Evolutionary conservation across 805 yeast genomes (phyloP), one percentile per base, ranked within the genome.

Genomic region (Ogataea parapolymorpha): DNA sequence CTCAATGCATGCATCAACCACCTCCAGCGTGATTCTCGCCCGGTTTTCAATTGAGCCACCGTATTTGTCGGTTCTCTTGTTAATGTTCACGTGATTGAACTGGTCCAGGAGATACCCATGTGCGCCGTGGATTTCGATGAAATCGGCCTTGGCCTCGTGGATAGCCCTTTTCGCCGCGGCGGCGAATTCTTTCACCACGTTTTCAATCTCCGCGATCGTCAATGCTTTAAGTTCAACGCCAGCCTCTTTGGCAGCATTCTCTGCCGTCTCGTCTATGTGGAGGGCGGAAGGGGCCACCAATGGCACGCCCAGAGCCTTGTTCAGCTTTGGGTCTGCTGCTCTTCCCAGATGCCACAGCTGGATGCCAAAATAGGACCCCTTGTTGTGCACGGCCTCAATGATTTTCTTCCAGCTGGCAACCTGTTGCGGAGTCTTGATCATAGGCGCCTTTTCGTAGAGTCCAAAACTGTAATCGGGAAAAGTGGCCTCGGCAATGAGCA

Each of bases 401-500:
- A 79, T 66, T 43, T 65, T 60, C 45, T 66, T 67, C 81, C 84
- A 79, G 4, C 68, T 70, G 13, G 51, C 53, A 13, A 66, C 63
- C 49, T 79, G 85, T 22, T 63, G 59, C 4, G 71, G 68, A 22
- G 62, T 68, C 61, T 67, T 70, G 37, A 79, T 68, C 51, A 79
- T 79, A 15, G 84, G 81, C 2, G 63, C 73, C 24, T 58, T 44
- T n/a, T 56, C 58, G 44, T 64, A 68, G 17, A 74, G 65, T 36
- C 80, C 63, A 55, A 67, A 66, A 65, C 58, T 41, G 2, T 62
- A 53, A 11, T 77, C 62, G n/a, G 70, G 68, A 50, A 67, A 69
- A 1, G 82, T 72, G 11, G 79, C 87, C 56, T 82, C 89, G 7
- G 82, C 63, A 49, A 79, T 72, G 25, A 81, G 48, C 46, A 83